Base-by-base conservation (phyloP, 1,284 basidiomycete species). In the Puccinia polysora region DNA sequence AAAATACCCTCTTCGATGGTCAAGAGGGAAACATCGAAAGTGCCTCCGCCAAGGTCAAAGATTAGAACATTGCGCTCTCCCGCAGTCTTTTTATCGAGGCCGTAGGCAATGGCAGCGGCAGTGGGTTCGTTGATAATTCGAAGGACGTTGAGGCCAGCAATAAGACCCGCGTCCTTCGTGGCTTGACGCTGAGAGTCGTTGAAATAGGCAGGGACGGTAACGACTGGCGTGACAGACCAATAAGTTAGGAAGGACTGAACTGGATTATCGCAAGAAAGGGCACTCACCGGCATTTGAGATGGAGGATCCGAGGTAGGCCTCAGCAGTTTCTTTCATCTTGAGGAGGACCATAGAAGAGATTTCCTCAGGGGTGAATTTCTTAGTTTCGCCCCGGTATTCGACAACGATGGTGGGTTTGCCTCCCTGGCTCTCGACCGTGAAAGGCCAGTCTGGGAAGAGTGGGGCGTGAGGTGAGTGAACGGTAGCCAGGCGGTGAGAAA, bases 1-100 rank as follows among this genome's bases (percentile, higher is more conserved):
- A 97, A 98, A 82, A 98, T 93, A 82, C 93, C 94, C 83, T 96
- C 94, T 82, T 97, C 92, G 75, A 97, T 97, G 75, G 93, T 94
- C 77, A 98, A 83, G 75, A 98, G 90, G 40, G 94, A 97, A 38
- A 97, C 95, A 88, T 97, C 95, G 82, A 97, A 97, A 58, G 94
- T 97, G 85, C 94, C 94, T 85, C 95, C 95, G 76, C 94, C 95
- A 64, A 97, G 87, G 85, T 98, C 95, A 84, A 96, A 97, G 81
- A 98, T 93, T 79, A 95, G 84, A 74, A 95, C 91, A 80, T 96
- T 95, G 77, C 89, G 89, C 84, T 95, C 92, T 73, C 89, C 89
- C 36, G 81, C 80, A 67, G 88, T 86, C 83, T 93, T 92, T 83
- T 91, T 90, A 82, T 83, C 82, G 73, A 95, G 88, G 84, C 91